A percentile compares a stretch with the other conserved stretches of the same genome.
phyloP scores from a whole-genome alignment of 495 filamentous ascomycete genomes.

The Aspergillus campestris region DNA sequence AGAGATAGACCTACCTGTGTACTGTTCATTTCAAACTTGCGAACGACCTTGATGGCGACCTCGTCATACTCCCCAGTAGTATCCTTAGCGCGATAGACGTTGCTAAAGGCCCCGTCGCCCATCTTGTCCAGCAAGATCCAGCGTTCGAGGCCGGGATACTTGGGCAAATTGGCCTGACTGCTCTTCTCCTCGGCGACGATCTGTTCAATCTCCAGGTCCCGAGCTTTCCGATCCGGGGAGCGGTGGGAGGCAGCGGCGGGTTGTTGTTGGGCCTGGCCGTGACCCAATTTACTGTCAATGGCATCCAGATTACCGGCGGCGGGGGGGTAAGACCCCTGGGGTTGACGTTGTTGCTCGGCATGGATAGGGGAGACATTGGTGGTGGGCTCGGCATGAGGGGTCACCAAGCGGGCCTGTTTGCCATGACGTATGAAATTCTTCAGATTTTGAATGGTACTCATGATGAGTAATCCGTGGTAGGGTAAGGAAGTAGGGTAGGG shows the following conservation, averaged over 20 bases:
- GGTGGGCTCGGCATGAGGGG: constrained; percentile 56
- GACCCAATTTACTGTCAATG: constrained; percentile 40
- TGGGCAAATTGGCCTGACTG: constrained; percentile 74
- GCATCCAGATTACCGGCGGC: constrained; percentile 49
- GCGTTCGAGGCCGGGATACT: constrained; percentile 84
- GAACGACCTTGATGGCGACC: constrained; percentile 96
- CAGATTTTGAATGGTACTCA: constrained; percentile 81
- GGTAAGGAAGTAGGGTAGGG: constrained; percentile 1
- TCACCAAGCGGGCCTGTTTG: constrained; percentile 78
- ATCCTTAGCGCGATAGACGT: constrained; percentile 88
- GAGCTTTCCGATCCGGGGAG: constrained; percentile 35
- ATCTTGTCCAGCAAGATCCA: constrained; percentile 93
- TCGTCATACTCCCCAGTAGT: constrained; percentile 58
- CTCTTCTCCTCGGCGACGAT: constrained; percentile 88
- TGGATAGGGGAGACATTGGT: constrained; percentile 60
- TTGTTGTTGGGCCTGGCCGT: constrained; percentile 50
- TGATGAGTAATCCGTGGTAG: constrained; percentile 22
- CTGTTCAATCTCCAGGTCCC: constrained; percentile 57
- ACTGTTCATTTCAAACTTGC: constrained; percentile 97
- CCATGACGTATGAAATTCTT: constrained; percentile 99
- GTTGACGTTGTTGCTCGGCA: constrained; percentile 53
- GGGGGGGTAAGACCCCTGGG: constrained; percentile 40
- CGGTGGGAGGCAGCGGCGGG: constrained; percentile 45
- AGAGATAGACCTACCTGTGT: constrained; percentile 66
- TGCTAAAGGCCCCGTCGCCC: constrained; percentile 98